phyloP scores from a whole-genome alignment of 345 rosid genomes.

The Eucalyptus victrix region DNA sequence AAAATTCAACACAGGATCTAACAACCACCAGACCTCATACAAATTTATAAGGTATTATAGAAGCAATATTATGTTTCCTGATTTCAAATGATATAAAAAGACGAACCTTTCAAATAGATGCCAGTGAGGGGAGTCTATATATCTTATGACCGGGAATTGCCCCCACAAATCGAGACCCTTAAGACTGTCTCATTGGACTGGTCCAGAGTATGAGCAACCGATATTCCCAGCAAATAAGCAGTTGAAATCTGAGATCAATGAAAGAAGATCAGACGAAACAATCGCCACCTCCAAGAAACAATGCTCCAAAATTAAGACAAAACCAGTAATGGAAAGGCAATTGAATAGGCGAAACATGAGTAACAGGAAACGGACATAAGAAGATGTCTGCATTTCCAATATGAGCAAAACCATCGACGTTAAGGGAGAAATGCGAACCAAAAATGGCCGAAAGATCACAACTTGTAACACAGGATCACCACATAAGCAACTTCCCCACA shows the following conservation, averaged over 20 bases:
- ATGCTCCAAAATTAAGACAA: not conserved
- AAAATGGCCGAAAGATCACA: not conserved
- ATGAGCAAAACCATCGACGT: not conserved
- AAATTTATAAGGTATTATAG: not conserved
- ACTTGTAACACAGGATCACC: not conserved
- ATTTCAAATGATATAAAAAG: not conserved
- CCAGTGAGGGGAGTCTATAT: not conserved
- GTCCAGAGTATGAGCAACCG: not conserved
- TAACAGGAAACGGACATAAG: not conserved
- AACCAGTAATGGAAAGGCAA: not conserved
- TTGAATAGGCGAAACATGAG: not conserved
- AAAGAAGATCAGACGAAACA: not conserved
- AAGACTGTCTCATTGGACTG: not conserved
- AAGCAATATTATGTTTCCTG: not conserved
- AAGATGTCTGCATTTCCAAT: not conserved
- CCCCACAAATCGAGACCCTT: not conserved
- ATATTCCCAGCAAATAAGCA: not conserved
- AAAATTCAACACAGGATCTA: not conserved
- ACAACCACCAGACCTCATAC: not conserved
- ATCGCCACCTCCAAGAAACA: not conserved
- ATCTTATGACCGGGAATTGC: not conserved
- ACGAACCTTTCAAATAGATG: not conserved
- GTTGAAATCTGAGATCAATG: not conserved
- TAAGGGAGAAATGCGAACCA: not conserved
- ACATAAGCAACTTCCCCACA: not conserved